Evolutionary conservation across 495 filamentous ascomycete species (phyloP).

Genomic region (Clohesyomyces aquaticus): DNA sequence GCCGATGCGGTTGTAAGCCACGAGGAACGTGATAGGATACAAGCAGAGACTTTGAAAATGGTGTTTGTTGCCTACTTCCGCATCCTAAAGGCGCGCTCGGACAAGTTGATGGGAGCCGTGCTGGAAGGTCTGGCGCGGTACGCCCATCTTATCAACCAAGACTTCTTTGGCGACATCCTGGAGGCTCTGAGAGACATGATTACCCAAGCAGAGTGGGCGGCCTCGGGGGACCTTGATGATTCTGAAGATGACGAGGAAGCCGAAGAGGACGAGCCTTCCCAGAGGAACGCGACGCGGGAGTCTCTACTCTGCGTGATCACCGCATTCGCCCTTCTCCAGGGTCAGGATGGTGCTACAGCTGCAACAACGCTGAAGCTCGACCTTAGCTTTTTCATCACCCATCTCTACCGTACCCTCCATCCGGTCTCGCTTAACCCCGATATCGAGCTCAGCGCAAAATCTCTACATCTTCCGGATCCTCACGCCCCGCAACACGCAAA

Average conservation of each 20-base stretch:
- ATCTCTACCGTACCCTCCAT: conserved; percentile 84
- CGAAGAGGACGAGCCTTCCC: conserved; percentile 47
- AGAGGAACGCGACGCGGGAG: conserved; percentile 76
- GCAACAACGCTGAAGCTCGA: conserved; percentile 77
- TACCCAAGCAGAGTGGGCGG: conserved; percentile 59
- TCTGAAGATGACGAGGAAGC: conserved; percentile 53
- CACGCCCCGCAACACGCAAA: conserved; percentile 49
- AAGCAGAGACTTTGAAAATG: conserved; percentile 91
- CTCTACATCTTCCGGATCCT: conserved; percentile 78
- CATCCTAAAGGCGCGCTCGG: conserved; percentile 79
- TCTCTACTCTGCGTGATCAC: conserved; percentile 93
- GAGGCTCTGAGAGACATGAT: conserved; percentile 94
- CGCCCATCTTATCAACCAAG: conserved; percentile 93
- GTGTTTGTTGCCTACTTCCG: conserved; percentile 95
- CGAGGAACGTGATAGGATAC: conserved; percentile 88
- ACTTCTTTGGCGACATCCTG: conserved; percentile 95
- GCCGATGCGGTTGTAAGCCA: conserved; percentile 89
- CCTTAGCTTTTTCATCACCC: conserved; percentile 89
- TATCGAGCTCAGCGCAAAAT: conserved; percentile 80
- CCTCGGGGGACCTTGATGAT: conserved; percentile 49
- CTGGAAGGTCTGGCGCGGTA: conserved; percentile 90
- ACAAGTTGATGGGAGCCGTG: conserved; percentile 87
- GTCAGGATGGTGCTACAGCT: conserved; percentile 74
- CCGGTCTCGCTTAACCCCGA: conserved; percentile 78
- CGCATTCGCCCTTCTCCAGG: conserved; percentile 88